These are phyloP conservation scores for California macrophylla DNA, from an alignment of 441 rosid genomes.

Conservation along the genomic window DNA sequence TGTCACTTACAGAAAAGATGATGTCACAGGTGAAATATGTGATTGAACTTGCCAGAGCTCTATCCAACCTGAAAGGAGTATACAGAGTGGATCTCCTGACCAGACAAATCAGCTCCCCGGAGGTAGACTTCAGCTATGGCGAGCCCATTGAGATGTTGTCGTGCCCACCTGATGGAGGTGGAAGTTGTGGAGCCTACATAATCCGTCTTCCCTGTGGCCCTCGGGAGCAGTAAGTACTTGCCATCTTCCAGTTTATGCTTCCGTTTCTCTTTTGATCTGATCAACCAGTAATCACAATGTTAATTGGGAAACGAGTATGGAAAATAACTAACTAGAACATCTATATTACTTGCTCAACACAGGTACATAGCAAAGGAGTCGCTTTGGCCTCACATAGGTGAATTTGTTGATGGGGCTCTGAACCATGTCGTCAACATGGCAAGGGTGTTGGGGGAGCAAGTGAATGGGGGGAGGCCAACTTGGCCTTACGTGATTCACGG, in stretches of 20 bases:
- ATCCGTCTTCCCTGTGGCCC: slow-evolving; percentile 62
- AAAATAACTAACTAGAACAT: neutral
- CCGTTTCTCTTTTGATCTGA: neutral
- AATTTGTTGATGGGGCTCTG: slow-evolving; percentile 58
- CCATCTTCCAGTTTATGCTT: neutral
- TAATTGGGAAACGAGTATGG: neutral
- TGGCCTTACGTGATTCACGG: slow-evolving; percentile 77
- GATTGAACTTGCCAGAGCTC: slow-evolving; percentile 61
- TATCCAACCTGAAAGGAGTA: slow-evolving; percentile 48
- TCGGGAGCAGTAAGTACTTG: slow-evolving; percentile 33
- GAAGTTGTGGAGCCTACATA: slow-evolving; percentile 56
- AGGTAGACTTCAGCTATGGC: slow-evolving; percentile 58
- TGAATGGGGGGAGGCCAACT: slow-evolving; percentile 44
- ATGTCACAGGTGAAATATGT: slow-evolving; percentile 53
- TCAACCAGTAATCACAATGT: slow-evolving; percentile 4
- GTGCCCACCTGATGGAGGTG: slow-evolving; percentile 51
- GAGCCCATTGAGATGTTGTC: slow-evolving; percentile 84
- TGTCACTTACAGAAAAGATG: neutral
- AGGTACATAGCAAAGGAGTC: slow-evolving; percentile 68
- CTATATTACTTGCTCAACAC: neutral
- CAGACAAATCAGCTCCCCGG: slow-evolving; percentile 55
- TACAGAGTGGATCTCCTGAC: slow-evolving; percentile 58
- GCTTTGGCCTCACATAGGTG: slow-evolving; percentile 59
- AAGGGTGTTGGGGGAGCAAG: slow-evolving; percentile 47
- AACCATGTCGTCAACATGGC: slow-evolving; percentile 55